phyloP scores from a whole-genome alignment of 2,329 filamentous ascomycete genomes.

The Akanthomyces dipterigenus region DNA sequence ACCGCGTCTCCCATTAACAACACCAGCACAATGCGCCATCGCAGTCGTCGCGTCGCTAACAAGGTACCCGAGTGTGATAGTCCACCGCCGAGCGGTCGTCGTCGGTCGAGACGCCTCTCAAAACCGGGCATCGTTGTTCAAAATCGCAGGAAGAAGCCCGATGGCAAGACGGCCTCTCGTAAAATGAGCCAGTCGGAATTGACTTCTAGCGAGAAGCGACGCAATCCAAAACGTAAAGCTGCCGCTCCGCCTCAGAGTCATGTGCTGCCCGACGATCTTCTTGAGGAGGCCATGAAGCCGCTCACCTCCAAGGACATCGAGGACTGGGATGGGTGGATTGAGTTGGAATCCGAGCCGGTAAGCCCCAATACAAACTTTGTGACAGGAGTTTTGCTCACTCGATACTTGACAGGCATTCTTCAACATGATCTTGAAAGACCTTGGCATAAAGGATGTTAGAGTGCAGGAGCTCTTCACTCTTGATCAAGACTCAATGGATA shows the following conservation, averaged over 20 bases:
- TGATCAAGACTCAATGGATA: constrained; percentile 57
- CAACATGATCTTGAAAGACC: constrained; percentile 72
- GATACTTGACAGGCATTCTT: constrained; percentile 63
- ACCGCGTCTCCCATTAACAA: neutral
- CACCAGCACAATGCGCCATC: neutral
- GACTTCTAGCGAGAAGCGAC: constrained; percentile 20
- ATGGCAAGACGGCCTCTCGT: neutral
- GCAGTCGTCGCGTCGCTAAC: neutral
- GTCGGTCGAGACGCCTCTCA: neutral
- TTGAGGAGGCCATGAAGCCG: constrained; percentile 40
- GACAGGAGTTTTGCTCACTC: constrained; percentile 14
- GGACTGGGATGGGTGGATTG: constrained; percentile 67
- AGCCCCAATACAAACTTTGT: constrained; percentile 25
- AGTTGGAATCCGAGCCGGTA: constrained; percentile 86
- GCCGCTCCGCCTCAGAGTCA: constrained; percentile 23
- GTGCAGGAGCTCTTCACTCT: constrained; percentile 71
- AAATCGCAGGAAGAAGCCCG: neutral
- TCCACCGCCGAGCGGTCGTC: neutral
- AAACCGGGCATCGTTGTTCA: neutral
- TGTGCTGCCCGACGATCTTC: constrained; percentile 32
- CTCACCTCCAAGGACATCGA: constrained; percentile 46
- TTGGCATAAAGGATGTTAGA: constrained; percentile 67
- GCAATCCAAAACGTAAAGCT: constrained; percentile 40
- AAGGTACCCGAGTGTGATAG: neutral
- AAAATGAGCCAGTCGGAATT: neutral